Evolutionary conservation across 1,284 basidiomycete species (phyloP).

Genomic region (Rhodotorula sp.): DNA sequence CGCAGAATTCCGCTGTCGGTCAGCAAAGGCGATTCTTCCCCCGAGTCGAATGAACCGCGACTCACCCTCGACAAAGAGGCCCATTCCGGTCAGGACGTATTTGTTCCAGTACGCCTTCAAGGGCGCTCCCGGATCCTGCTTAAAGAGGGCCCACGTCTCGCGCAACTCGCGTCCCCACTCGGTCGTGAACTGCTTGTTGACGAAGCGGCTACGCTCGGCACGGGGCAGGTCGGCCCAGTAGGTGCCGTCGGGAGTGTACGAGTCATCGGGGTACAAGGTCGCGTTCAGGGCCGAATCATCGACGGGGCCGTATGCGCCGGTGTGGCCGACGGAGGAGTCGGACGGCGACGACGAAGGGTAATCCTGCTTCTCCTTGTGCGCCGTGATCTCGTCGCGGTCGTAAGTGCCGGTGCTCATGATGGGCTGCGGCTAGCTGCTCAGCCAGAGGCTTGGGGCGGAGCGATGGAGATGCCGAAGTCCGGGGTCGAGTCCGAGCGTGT

Average conservation of each 20-base stretch:
- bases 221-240: conserved; percentile 52
- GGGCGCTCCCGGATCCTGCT: conserved; percentile 54
- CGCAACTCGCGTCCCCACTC: conserved; percentile 54
- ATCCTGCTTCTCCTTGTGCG: conserved; percentile 6
- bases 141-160: conserved; percentile 55
- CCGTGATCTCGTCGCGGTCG: background rate
- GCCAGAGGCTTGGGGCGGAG: too few relatives aligned
- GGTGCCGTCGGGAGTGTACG: conserved; percentile 33
- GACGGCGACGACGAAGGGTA: background rate
- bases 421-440: too few relatives aligned
- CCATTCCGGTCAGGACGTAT: conserved; percentile 57
- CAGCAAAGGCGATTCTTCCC: background rate
- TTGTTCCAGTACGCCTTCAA: conserved; percentile 53
- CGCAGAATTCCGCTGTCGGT: background rate
- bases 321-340: background rate
- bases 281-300: conserved; percentile 18
- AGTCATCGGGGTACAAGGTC: conserved; percentile 44
- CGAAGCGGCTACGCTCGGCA: conserved; percentile 48
- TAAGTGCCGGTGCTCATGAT: too few relatives aligned
- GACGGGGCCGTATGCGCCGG: background rate
- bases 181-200: conserved; percentile 52
- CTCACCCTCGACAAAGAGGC: conserved; percentile 21
- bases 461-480: too few relatives aligned
- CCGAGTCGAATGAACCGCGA: background rate
- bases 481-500: too few relatives aligned